Percentiles rank a stretch among this genome's conserved stretches.
phyloP scores from a whole-genome alignment of 371 early-diverging fungal genomes.

The Nematocida sp. region DNA sequence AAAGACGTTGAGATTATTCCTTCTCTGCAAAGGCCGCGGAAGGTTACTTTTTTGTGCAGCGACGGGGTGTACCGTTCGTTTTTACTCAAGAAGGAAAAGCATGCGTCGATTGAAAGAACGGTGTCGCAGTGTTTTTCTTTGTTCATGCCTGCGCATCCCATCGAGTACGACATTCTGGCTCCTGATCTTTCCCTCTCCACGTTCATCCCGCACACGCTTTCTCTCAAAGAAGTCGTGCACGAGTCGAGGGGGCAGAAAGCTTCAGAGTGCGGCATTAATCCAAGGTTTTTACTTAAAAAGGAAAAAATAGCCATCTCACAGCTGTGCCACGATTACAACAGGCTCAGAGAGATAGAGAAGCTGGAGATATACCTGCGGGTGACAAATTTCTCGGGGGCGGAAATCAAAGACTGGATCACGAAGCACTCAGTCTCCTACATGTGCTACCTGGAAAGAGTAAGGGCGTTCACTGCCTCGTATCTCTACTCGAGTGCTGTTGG shows the following conservation, averaged over 20 bases:
- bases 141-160: neutral
- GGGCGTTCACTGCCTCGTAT: neutral
- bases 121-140: neutral
- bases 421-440: neutral
- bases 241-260: neutral
- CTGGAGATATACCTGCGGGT: conserved; percentile 15
- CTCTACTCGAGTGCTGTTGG: conserved; percentile 9
- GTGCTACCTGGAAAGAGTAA: neutral
- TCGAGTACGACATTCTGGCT: neutral
- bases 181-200: neutral
- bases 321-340: conserved; percentile 20
- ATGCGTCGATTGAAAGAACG: neutral
- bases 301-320: neutral
- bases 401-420: conserved; percentile 1
- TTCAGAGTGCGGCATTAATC: neutral
- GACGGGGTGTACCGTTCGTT: neutral
- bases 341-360: conserved; percentile 19
- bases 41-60: neutral
- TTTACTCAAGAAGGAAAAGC: conserved; percentile 4
- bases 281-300: neutral
- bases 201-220: neutral
- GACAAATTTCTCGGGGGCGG: conserved; percentile 4
- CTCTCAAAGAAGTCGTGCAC: conserved; percentile 6
- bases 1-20: neutral
- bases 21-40: conserved; percentile 1